Conservation (phyloP, 257 asterid genomes). For the Rehmannia glutinosa region DNA sequence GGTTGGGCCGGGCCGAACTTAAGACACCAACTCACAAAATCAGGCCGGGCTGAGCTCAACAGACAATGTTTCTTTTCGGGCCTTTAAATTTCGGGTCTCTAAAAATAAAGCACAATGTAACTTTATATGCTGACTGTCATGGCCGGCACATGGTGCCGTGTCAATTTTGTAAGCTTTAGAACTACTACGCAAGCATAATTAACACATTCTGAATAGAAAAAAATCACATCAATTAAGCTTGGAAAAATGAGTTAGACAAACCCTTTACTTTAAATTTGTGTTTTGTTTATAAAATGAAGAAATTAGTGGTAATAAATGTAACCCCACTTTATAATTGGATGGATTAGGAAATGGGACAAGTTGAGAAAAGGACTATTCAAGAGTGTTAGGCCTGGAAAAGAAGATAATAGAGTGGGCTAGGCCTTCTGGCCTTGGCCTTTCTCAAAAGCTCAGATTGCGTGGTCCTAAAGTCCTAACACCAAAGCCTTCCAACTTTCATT, state of each 20-base stretch:
- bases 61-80: too few species aligned
- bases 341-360: constrained; percentile 15
- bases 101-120: too few species aligned
- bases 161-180: too few species aligned
- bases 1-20: too few species aligned
- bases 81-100: too few species aligned
- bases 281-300: not conserved
- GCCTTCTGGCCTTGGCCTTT: constrained; percentile 29
- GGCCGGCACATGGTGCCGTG: too few species aligned
- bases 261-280: not conserved
- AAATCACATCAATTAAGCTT: not conserved
- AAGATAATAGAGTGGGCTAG: constrained; percentile 36
- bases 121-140: too few species aligned
- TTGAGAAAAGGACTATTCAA: constrained; percentile 53
- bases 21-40: too few species aligned
- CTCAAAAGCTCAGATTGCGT: constrained; percentile 19
- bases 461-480: constrained; percentile 30
- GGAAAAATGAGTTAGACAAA: not conserved
- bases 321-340: not conserved
- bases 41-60: too few species aligned
- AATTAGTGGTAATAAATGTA: not conserved
- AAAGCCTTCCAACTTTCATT: constrained; percentile 35
- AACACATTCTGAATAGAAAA: too few species aligned
- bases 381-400: constrained; percentile 38
- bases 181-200: too few species aligned